Percentiles rank a stretch among this genome's conserved stretches.
These are phyloP conservation scores for Clohesyomyces aquaticus DNA, from an alignment of 495 filamentous ascomycete species.

Conservation along the genomic window DNA sequence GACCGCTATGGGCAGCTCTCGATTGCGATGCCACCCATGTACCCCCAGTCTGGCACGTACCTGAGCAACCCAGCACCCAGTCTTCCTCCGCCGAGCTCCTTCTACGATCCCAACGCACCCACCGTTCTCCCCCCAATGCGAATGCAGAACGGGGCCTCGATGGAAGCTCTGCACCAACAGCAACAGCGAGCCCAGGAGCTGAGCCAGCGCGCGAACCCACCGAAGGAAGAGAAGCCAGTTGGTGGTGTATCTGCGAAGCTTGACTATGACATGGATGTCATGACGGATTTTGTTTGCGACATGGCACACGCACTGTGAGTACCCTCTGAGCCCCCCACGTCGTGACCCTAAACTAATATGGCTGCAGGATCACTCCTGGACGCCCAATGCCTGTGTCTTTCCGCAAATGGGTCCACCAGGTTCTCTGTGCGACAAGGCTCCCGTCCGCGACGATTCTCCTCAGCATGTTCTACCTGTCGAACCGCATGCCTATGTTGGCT, in stretches of 20 bases:
- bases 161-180: conserved; percentile 37
- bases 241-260: conserved; percentile 94
- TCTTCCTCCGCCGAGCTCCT: conserved; percentile 40
- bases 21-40: conserved; percentile 43
- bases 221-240: conserved; percentile 49
- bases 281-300: conserved; percentile 96
- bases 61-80: conserved; percentile 25
- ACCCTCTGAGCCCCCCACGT: conserved; percentile 60
- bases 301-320: conserved; percentile 84
- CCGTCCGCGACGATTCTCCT: conserved; percentile 94
- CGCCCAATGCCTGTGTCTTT: conserved; percentile 73
- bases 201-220: conserved; percentile 30
- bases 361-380: conserved; percentile 75
- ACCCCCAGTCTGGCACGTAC: conserved; percentile 43
- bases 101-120: conserved; percentile 45
- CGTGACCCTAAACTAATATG: conserved; percentile 69
- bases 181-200: conserved; percentile 41
- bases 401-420: conserved; percentile 92
- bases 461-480: conserved; percentile 86
- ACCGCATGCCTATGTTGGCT: conserved; percentile 76
- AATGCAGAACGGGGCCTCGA: conserved; percentile 35
- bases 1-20: conserved; percentile 44
- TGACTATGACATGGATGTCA: conserved; percentile 98
- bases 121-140: conserved; percentile 47
- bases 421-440: conserved; percentile 90